phyloP scores from a whole-genome alignment of 192 early-diverging fungal species.

The Rhizophagus clarus region DNA sequence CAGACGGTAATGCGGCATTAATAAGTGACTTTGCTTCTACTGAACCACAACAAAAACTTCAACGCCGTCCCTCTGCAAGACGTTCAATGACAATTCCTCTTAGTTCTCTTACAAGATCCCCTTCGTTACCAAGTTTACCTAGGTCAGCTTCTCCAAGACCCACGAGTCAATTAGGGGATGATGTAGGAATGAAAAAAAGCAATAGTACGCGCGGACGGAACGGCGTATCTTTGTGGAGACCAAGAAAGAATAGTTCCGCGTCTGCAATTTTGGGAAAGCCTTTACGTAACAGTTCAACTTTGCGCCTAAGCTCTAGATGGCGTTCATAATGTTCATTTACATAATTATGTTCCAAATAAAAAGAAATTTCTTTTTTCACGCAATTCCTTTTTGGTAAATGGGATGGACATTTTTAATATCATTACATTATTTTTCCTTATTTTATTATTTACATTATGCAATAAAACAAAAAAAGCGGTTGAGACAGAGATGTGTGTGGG shows the following conservation, averaged over 20 bases:
- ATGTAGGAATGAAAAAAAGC: not conserved
- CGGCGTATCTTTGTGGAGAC: constrained; percentile 14
- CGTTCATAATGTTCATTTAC: not conserved
- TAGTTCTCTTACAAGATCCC: constrained; percentile 24
- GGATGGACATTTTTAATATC: constrained; percentile 6
- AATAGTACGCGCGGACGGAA: not conserved
- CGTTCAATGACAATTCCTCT: constrained; percentile 28
- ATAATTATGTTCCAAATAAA: not conserved
- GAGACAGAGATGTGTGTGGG: not conserved
- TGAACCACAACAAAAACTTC: constrained; percentile 3
- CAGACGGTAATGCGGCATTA: not conserved
- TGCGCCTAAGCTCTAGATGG: not conserved
- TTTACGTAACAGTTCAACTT: not conserved
- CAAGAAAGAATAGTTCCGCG: constrained; percentile 25
- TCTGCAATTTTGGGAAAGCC: constrained; percentile 20
- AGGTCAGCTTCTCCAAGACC: constrained; percentile 11
- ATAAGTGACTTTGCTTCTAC: not conserved
- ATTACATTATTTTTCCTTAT: not conserved
- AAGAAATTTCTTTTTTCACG: not conserved
- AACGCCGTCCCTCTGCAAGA: not conserved
- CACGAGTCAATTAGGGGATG: not conserved
- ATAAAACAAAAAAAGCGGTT: not conserved
- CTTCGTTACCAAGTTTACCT: constrained; percentile 24
- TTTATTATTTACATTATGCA: constrained; percentile 9
- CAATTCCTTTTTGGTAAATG: constrained; percentile 10